Evolutionary conservation across 257 asterid species (phyloP).

Genomic region (Cynanchum wilfordii): DNA sequence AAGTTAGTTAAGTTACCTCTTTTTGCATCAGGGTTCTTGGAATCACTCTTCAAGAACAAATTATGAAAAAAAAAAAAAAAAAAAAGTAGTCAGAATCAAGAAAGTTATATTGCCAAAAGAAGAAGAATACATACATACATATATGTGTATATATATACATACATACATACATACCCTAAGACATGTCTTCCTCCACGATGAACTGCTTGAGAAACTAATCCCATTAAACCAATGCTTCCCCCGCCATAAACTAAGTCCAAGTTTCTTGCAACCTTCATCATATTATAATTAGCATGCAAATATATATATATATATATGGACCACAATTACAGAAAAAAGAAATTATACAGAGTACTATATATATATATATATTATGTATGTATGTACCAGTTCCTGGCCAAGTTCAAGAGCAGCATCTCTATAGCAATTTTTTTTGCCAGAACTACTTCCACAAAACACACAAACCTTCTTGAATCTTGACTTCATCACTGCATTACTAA

Average conservation of each 20-base stretch:
- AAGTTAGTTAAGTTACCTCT: constrained; percentile 19
- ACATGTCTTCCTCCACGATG: constrained; percentile 37
- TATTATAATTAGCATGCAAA: too few species aligned
- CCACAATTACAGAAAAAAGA: neutral
- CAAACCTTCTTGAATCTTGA: constrained; percentile 48
- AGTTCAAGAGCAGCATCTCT: constrained; percentile 45
- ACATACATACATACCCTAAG: constrained; percentile 16
- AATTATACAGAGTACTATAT: neutral
- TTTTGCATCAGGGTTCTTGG: constrained; percentile 28
- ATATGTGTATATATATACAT: too few species aligned
- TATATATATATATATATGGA: neutral
- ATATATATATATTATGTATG: neutral
- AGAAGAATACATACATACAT: neutral
- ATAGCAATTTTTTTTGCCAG: constrained; percentile 39
- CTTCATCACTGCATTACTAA: constrained; percentile 15
- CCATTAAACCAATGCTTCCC: constrained; percentile 36
- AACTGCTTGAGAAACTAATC: constrained; percentile 29
- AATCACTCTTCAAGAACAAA: constrained; percentile 17
- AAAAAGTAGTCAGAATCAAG: too few species aligned
- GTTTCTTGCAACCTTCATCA: constrained; percentile 21
- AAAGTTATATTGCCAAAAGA: neutral
- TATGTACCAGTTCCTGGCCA: constrained; percentile 37
- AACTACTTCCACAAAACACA: constrained; percentile 53
- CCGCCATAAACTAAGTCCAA: constrained; percentile 37
- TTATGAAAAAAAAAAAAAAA: neutral